Percentiles rank a stretch among this genome's conserved stretches.
Evolutionary conservation across 257 asterid species (phyloP).

Genomic region (Anisodus tanguticus): DNA sequence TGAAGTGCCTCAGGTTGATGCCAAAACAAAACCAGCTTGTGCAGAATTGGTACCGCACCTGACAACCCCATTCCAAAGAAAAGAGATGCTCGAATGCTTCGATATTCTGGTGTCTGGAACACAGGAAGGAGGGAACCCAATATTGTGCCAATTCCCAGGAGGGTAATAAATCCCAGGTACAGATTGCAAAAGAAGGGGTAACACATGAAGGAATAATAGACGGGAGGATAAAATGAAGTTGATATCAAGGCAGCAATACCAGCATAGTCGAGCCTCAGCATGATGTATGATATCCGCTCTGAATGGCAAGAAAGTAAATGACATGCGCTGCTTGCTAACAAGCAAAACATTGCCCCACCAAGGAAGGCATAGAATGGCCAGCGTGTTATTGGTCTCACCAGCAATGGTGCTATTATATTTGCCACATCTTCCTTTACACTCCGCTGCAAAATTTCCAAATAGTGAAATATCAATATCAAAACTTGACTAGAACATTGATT

Average conservation of each 20-base stretch:
- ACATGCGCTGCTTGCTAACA: constrained; percentile 87
- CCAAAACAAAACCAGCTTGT: constrained; percentile 82
- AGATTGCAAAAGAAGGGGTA: constrained; percentile 80
- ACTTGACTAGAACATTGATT: not conserved
- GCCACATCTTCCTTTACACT: constrained; percentile 77
- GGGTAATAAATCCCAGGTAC: constrained; percentile 85
- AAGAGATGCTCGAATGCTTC: constrained; percentile 73
- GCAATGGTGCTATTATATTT: constrained; percentile 73
- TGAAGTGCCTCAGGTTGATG: constrained; percentile 85
- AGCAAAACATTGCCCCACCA: constrained; percentile 98
- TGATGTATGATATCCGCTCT: constrained; percentile 71
- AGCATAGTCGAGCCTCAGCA: constrained; percentile 89
- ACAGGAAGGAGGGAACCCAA: constrained; percentile 78
- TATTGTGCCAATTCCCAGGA: constrained; percentile 72
- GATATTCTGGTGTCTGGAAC: constrained; percentile 81
- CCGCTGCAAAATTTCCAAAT: constrained; percentile 49
- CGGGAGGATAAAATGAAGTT: constrained; percentile 92
- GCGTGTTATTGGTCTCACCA: constrained; percentile 80
- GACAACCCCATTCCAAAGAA: constrained; percentile 91
- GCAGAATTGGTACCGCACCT: constrained; percentile 80
- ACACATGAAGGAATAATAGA: constrained; percentile 96
- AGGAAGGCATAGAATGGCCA: constrained; percentile 97
- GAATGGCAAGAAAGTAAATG: constrained; percentile 94
- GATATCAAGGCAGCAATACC: constrained; percentile 92
- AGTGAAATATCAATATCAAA: constrained; percentile 1